Percentiles rank a stretch among this genome's conserved stretches.
Evolutionary conservation across 371 early-diverging fungal genomes (phyloP).

Genomic region (Apophysomyces elegans): DNA sequence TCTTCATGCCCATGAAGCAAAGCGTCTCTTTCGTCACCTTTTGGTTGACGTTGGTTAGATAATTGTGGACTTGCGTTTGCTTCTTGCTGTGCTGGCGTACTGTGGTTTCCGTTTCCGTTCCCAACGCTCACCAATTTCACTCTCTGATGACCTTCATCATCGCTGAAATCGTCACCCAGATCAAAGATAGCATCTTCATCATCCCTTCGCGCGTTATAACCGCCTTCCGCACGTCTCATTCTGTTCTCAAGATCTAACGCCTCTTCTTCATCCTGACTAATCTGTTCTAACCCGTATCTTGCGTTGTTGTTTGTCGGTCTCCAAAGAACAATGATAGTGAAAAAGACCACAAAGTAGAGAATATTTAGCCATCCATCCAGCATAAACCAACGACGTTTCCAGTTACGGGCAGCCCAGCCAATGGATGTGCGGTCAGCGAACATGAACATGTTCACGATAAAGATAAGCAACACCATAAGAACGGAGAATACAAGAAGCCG

Average conservation of each 20-base stretch:
- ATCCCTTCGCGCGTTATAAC: constrained; percentile 45
- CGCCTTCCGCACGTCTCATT: constrained; percentile 56
- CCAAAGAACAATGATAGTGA: constrained; percentile 85
- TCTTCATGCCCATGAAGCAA: constrained; percentile 37
- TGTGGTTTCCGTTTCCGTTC: constrained; percentile 22
- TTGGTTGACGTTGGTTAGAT: constrained; percentile 10
- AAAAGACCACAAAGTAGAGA: constrained; percentile 82
- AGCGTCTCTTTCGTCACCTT: constrained; percentile 31
- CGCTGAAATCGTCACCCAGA: constrained; percentile 65
- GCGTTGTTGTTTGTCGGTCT: constrained; percentile 92
- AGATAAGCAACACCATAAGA: constrained; percentile 72
- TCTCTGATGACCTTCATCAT: constrained; percentile 46
- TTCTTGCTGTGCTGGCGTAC: constrained; percentile 19
- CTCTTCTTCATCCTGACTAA: constrained; percentile 62
- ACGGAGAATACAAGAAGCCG: constrained; percentile 79
- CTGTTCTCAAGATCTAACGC: constrained; percentile 63
- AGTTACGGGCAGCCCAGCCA: constrained; percentile 79
- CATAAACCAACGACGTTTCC: constrained; percentile 92
- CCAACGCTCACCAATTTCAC: constrained; percentile 29
- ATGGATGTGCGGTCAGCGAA: constrained; percentile 63
- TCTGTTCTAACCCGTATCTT: constrained; percentile 68
- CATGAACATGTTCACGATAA: constrained; percentile 80
- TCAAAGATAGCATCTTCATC: constrained; percentile 68
- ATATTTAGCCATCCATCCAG: constrained; percentile 88
- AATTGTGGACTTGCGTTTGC: constrained; percentile 1